These are phyloP conservation scores for Lepraria neglecta DNA, from an alignment of 495 filamentous ascomycete species.

Conservation along the genomic window DNA sequence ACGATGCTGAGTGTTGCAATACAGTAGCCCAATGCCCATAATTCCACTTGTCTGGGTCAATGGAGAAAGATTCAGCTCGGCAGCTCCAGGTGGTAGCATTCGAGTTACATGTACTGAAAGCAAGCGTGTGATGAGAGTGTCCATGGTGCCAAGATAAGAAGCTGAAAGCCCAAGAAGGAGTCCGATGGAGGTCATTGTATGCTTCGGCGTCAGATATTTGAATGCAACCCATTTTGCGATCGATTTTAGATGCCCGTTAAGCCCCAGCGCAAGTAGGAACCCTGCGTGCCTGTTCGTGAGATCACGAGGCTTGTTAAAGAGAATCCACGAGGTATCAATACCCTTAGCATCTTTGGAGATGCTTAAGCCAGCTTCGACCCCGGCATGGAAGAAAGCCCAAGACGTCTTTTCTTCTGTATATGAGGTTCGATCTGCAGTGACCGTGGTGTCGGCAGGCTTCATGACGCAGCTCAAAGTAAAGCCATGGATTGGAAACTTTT, in stretches of 20 bases:
- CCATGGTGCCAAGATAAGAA: constrained; percentile 94
- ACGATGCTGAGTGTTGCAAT: constrained; percentile 91
- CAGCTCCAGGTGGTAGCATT: constrained; percentile 84
- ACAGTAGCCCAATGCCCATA: constrained; percentile 94
- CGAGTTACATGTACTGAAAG: constrained; percentile 95
- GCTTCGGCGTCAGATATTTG: constrained; percentile 96
- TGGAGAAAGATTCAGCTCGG: constrained; percentile 86
- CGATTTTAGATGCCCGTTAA: constrained; percentile 88
- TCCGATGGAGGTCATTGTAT: constrained; percentile 97
- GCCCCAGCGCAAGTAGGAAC: constrained; percentile 82
- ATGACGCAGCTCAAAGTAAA: constrained; percentile 86
- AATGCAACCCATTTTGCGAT: constrained; percentile 98
- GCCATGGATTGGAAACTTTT: constrained; percentile 76
- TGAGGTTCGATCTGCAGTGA: constrained; percentile 72
- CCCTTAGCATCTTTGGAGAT: constrained; percentile 86
- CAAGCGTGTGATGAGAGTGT: constrained; percentile 85
- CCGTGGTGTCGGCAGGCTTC: constrained; percentile 81
- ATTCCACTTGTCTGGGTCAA: constrained; percentile 94
- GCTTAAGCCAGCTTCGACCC: constrained; percentile 80
- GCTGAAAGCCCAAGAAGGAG: constrained; percentile 86
- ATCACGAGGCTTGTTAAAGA: constrained; percentile 93
- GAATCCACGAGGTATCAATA: constrained; percentile 96
- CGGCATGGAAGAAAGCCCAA: constrained; percentile 98
- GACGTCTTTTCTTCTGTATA: constrained; percentile 92
- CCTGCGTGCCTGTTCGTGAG: constrained; percentile 90